Evolutionary conservation across 2,329 filamentous ascomycete species (phyloP).

Genomic region (Neofusicoccum cordaticola): DNA sequence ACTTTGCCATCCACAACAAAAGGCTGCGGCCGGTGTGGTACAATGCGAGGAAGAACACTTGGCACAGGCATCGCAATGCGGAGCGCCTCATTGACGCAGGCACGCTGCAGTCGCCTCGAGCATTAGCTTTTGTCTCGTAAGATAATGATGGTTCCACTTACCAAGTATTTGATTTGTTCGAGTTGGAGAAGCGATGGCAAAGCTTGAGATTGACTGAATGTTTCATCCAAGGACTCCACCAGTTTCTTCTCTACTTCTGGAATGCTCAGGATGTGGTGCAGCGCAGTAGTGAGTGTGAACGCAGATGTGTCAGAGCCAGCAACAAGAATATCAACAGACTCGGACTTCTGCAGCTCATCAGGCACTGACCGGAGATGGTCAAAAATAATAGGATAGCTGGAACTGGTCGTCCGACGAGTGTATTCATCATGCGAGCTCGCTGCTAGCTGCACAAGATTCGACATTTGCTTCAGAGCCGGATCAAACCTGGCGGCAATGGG

Average conservation of each 20-base stretch:
- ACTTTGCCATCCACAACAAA: neutral
- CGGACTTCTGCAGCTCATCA: neutral
- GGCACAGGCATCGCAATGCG: neutral
- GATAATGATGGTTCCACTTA: neutral
- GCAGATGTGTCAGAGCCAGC: conserved; percentile 41
- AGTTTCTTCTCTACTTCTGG: conserved; percentile 22
- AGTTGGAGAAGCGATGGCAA: neutral
- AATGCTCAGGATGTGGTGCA: conserved; percentile 37
- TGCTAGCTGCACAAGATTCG: neutral
- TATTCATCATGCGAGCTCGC: neutral
- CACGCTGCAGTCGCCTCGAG: neutral
- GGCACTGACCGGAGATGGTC: neutral
- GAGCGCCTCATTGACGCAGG: neutral
- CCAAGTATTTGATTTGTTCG: neutral
- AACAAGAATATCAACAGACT: neutral
- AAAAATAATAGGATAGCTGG: neutral
- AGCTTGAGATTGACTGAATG: neutral
- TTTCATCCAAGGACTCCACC: neutral
- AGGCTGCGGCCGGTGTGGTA: neutral
- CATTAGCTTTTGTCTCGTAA: neutral
- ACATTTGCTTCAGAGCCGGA: neutral
- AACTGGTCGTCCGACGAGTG: neutral
- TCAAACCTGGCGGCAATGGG: neutral
- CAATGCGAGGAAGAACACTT: neutral
- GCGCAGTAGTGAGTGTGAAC: conserved; percentile 34